Conservation (phyloP, 257 asterid genomes). For the Cruciata laevipes region DNA sequence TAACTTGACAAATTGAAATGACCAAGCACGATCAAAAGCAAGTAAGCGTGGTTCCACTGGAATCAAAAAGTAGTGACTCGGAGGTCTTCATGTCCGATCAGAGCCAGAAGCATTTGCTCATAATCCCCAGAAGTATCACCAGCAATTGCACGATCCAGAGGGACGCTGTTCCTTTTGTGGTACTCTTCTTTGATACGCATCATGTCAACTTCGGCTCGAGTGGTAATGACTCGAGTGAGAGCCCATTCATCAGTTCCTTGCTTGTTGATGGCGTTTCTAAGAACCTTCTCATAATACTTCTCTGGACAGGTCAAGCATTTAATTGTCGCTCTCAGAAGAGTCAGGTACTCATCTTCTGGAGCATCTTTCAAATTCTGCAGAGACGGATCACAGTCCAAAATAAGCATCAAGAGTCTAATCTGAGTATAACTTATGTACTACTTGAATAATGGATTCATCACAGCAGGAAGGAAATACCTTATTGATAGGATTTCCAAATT, state of each 20-base stretch:
- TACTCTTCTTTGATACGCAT: slow-evolving; percentile 59
- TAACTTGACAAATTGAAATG: background rate
- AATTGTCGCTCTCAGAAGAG: slow-evolving; percentile 57
- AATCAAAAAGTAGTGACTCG: slow-evolving; percentile 5
- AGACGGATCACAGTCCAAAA: background rate
- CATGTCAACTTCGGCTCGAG: slow-evolving; percentile 75
- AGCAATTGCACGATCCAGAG: slow-evolving; percentile 55
- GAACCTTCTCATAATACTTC: slow-evolving; percentile 63
- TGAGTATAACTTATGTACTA: background rate
- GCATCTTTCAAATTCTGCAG: slow-evolving; percentile 65
- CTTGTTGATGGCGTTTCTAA: slow-evolving; percentile 52
- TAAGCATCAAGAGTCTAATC: background rate
- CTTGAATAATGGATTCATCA: background rate
- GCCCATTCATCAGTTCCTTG: slow-evolving; percentile 76
- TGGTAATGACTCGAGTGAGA: slow-evolving; percentile 74
- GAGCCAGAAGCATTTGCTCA: slow-evolving; percentile 58
- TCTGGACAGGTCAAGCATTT: slow-evolving; percentile 71
- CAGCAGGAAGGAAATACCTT: slow-evolving; percentile 36
- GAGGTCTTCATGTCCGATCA: slow-evolving; percentile 46
- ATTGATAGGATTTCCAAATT: slow-evolving; percentile 58
- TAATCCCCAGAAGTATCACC: slow-evolving; percentile 80
- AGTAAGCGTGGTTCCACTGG: background rate
- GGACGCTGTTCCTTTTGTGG: slow-evolving; percentile 55
- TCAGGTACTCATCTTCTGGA: slow-evolving; percentile 48
- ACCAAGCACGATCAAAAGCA: background rate